Conservation (phyloP, 768 basidiomycete species). For the Piloderma croceum region DNA sequence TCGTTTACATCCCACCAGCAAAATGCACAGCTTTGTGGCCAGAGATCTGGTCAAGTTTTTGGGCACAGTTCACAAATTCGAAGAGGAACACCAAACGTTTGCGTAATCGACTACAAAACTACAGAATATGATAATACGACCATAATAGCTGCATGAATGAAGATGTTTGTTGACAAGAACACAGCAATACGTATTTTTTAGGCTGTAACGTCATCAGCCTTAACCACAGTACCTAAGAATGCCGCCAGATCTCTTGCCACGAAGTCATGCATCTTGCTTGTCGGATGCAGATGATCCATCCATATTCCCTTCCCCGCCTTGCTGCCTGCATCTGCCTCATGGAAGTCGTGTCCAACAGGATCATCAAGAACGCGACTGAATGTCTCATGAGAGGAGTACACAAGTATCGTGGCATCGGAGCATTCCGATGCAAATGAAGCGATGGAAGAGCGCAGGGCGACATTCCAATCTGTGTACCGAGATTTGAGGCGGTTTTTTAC, state of each 20-base stretch:
- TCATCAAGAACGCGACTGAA: slow-evolving; percentile 46
- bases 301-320: slow-evolving; percentile 39
- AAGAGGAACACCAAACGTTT: too few species aligned
- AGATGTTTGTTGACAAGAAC: too few species aligned
- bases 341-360: slow-evolving; percentile 37
- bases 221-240: slow-evolving; percentile 23
- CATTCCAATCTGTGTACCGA: slow-evolving; percentile 39
- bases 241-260: slow-evolving; percentile 38
- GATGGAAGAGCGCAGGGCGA: slow-evolving; percentile 25
- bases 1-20: slow-evolving; percentile 47
- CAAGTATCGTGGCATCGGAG: slow-evolving; percentile 40
- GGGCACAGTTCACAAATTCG: not conserved
- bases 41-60: slow-evolving; percentile 37
- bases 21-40: slow-evolving; percentile 45
- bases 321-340: slow-evolving; percentile 23
- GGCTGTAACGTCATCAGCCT: slow-evolving; percentile 14
- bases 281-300: slow-evolving; percentile 51
- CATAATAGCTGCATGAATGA: too few species aligned
- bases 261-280: slow-evolving; percentile 43
- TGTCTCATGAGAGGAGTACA: slow-evolving; percentile 43
- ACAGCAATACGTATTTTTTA: too few species aligned
- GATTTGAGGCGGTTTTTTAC: not conserved
- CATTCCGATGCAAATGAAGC: slow-evolving; percentile 34
- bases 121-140: too few species aligned
- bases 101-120: too few species aligned